Percentiles rank a stretch among this genome's conserved stretches.
These are phyloP conservation scores for Ophiosphaerella narmari DNA, from an alignment of 2,329 filamentous ascomycete species.

Conservation along the genomic window DNA sequence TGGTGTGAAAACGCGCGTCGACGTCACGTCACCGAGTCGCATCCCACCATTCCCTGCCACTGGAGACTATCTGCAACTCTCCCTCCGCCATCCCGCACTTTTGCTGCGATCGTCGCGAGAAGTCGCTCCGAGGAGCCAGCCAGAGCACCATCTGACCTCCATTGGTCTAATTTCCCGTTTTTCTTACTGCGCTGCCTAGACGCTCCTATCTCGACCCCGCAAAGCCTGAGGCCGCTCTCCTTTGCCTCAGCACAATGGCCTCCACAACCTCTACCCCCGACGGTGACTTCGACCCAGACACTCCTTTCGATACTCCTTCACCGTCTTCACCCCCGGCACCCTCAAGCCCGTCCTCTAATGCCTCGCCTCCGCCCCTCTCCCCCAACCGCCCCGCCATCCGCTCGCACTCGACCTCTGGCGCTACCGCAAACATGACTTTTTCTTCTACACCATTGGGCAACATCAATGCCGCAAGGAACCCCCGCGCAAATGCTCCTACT, in stretches of 20 bases:
- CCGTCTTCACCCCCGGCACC: conserved; percentile 35
- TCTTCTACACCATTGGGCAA: conserved; percentile 85
- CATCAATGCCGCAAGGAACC: conserved; percentile 69
- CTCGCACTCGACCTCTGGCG: conserved; percentile 61
- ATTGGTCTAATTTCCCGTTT: conserved; percentile 4
- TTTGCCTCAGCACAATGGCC: conserved; percentile 28
- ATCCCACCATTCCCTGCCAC: conserved; percentile 24
- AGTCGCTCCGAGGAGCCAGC: conserved; percentile 12
- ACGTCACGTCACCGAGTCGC: conserved; percentile 18
- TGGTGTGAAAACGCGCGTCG: conserved; percentile 5
- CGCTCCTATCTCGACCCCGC: conserved; percentile 18
- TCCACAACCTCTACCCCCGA: conserved; percentile 37
- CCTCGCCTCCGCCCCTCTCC: conserved; percentile 25
- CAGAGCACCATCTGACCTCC: conserved; percentile 16
- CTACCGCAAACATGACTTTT: conserved; percentile 65
- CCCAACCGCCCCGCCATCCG: conserved; percentile 59
- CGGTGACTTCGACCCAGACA: conserved; percentile 38
- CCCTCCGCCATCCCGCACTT: conserved; percentile 21
- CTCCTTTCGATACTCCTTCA: conserved; percentile 37
- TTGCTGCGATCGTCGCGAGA: conserved; percentile 18
- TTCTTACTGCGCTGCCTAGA: conserved; percentile 12
- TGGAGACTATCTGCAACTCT: conserved; percentile 14
- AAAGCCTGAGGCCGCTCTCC: conserved; percentile 14
- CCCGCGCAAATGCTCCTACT: conserved; percentile 48
- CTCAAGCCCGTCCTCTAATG: conserved; percentile 25